Evolutionary conservation across 2,329 filamentous ascomycete species (phyloP).

Genomic region (Fusarium sp.): DNA sequence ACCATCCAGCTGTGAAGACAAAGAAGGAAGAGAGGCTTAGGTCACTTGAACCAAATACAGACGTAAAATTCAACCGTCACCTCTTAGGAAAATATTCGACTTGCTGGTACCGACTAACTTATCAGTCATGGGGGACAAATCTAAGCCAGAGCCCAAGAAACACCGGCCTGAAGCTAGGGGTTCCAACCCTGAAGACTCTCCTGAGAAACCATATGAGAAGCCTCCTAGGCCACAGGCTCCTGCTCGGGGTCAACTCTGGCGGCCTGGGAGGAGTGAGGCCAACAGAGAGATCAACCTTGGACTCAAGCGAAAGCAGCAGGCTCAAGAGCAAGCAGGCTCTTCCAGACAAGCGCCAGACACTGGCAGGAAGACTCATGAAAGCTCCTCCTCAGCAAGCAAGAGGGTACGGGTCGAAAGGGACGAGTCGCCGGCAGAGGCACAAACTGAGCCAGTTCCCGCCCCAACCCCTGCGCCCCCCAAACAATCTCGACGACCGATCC

Average conservation of each 20-base stretch:
- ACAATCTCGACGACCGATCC: constrained; percentile 10
- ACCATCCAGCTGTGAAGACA: not conserved
- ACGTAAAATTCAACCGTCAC: not conserved
- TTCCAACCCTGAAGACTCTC: not conserved
- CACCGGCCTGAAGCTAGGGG: not conserved
- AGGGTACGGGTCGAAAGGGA: not conserved
- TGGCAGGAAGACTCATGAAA: not conserved
- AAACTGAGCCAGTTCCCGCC: not conserved
- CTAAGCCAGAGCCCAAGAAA: constrained; percentile 1
- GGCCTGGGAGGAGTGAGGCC: constrained; percentile 32
- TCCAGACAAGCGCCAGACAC: not conserved
- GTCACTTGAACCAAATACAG: not conserved
- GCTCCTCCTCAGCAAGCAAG: not conserved
- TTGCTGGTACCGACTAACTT: not conserved
- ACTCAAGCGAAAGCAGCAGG: constrained; percentile 10
- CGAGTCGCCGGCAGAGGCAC: not conserved
- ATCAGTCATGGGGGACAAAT: constrained; percentile 12
- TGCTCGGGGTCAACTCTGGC: constrained; percentile 10
- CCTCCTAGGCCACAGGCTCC: not conserved
- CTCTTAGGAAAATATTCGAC: not conserved
- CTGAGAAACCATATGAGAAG: not conserved
- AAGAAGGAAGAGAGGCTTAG: constrained; percentile 2
- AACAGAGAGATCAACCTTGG: constrained; percentile 38
- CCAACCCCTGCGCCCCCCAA: not conserved
- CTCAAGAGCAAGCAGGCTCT: not conserved